Conservation (phyloP, 768 basidiomycete genomes). For the Strobilomyces echinocephalus region DNA sequence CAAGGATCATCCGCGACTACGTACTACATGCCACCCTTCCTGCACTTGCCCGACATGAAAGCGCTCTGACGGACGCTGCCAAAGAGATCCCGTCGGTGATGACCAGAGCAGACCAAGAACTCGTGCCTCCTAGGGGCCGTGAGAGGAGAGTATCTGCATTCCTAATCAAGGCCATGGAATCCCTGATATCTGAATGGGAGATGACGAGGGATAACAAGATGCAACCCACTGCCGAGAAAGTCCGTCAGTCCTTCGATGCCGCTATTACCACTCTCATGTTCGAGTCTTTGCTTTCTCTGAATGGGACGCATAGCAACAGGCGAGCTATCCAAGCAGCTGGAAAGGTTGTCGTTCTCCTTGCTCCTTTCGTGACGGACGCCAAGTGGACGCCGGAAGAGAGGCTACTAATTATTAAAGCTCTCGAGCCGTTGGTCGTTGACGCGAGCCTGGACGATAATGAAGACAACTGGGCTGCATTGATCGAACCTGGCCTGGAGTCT, state of each 20-base stretch:
- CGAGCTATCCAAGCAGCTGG: conserved; percentile 62
- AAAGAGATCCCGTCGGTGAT: conserved; percentile 7
- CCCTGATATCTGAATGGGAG: conserved; percentile 47
- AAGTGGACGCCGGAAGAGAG: conserved; percentile 61
- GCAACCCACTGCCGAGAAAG: conserved; percentile 54
- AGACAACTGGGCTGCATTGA: conserved; percentile 44
- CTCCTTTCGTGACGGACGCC: conserved; percentile 35
- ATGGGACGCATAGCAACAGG: conserved; percentile 57
- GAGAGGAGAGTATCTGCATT: conserved; percentile 62
- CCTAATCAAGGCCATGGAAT: conserved; percentile 58
- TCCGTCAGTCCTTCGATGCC: conserved; percentile 66
- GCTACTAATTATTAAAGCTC: conserved; percentile 55
- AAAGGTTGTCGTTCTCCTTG: conserved; percentile 44
- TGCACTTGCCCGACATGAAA: conserved; percentile 21
- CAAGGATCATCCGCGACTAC: conserved; percentile 63
- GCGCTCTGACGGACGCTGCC: background rate
- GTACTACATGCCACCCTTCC: conserved; percentile 64
- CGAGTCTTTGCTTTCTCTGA: conserved; percentile 59
- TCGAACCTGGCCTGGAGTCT: conserved; percentile 40
- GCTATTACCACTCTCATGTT: conserved; percentile 63
- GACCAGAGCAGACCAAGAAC: conserved; percentile 25
- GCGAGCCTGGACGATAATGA: conserved; percentile 27
- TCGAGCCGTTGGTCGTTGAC: conserved; percentile 59
- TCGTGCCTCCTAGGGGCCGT: conserved; percentile 46
- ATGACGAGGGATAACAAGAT: conserved; percentile 28